Evolutionary conservation across 2,329 filamentous ascomycete species (phyloP).

Genomic region (Pyrenophora tritici-repentis): DNA sequence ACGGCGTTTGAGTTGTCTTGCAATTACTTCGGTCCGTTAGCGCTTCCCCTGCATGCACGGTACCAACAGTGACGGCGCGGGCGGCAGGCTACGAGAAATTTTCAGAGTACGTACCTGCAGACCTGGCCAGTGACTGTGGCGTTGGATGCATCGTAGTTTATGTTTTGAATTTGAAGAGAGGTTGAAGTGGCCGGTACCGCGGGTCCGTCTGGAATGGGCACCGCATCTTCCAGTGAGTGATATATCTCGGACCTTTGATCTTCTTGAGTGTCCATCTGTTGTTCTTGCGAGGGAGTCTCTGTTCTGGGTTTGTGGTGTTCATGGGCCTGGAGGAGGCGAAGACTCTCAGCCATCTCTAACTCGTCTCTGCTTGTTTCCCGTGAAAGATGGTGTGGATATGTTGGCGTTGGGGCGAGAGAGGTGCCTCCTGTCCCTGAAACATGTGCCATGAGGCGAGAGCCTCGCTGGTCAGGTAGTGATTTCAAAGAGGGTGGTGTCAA

Average conservation of each 20-base stretch:
- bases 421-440: conserved; percentile 42
- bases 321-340: conserved; percentile 52
- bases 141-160: conserved; percentile 28
- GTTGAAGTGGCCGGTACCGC: conserved; percentile 29
- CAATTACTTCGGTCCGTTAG: conserved; percentile 72
- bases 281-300: conserved; percentile 22
- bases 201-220: conserved; percentile 34
- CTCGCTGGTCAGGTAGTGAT: conserved; percentile 14
- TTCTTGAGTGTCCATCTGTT: conserved; percentile 22
- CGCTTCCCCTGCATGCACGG: conserved; percentile 9
- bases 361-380: conserved; percentile 56
- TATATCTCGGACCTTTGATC: conserved; percentile 42
- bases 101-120: conserved; percentile 66
- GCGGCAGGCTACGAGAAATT: conserved; percentile 1
- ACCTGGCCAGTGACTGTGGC: conserved; percentile 64
- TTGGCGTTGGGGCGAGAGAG: conserved; percentile 45
- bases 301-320: conserved; percentile 31
- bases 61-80: conserved; percentile 7
- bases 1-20: conserved; percentile 86
- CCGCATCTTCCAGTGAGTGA: conserved; percentile 49
- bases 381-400: conserved; percentile 47
- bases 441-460: conserved; percentile 33
- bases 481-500: conserved; percentile 5
- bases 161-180: conserved; percentile 23
- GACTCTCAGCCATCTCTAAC: conserved; percentile 55